Conservation (phyloP, 768 basidiomycete species). For the Mycena belliarum region DNA sequence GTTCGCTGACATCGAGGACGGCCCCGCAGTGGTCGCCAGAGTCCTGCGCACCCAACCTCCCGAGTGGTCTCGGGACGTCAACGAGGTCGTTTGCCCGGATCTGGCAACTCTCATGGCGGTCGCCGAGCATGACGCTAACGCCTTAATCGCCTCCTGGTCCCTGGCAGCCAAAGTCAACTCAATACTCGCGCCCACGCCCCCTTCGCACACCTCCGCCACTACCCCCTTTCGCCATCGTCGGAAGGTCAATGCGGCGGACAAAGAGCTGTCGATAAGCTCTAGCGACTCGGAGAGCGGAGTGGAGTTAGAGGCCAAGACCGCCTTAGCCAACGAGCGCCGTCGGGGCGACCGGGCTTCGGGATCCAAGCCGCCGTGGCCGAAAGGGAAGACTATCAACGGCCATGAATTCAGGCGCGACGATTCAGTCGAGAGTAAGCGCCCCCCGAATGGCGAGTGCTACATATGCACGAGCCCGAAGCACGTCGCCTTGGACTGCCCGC, state of each 20-base stretch:
- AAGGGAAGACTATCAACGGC: neutral
- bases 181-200: too few relatives aligned
- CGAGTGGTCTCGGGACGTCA: neutral
- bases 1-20: neutral
- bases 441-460: constrained; percentile 18
- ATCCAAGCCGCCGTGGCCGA: neutral
- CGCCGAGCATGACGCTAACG: neutral
- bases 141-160: neutral
- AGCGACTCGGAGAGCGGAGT: too few relatives aligned
- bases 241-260: too few relatives aligned
- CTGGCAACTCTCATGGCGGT: neutral
- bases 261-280: too few relatives aligned
- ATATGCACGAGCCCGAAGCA: constrained; percentile 22
- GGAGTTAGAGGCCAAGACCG: too few relatives aligned
- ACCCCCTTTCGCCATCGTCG: too few relatives aligned
- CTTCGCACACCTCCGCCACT: too few relatives aligned
- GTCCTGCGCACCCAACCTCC: neutral
- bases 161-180: too few relatives aligned
- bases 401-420: constrained; percentile 2
- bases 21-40: neutral
- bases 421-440: neutral
- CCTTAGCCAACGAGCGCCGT: too few relatives aligned
- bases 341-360: neutral
- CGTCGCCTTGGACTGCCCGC: constrained; percentile 17
- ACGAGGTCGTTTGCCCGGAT: neutral